phyloP scores from a whole-genome alignment of 1,284 basidiomycete genomes.

The Tranzscheliella williamsii region DNA sequence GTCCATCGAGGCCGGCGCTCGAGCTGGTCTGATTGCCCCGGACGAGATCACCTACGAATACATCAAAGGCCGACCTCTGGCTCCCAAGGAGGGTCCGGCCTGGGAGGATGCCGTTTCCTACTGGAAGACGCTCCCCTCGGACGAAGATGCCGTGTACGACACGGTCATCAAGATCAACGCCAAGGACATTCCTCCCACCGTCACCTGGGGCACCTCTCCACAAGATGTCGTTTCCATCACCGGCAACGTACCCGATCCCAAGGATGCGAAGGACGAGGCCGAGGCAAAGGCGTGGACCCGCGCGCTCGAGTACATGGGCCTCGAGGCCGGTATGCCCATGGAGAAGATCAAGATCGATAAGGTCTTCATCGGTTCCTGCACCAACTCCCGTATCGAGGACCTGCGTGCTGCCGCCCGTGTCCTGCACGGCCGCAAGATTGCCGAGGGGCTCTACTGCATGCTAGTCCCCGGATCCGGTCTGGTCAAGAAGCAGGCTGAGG shows the following conservation, averaged over 20 bases:
- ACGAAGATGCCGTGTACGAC: slow-evolving; percentile 56
- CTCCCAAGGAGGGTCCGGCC: slow-evolving; percentile 48
- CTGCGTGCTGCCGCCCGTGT: slow-evolving; percentile 55
- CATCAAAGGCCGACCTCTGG: slow-evolving; percentile 56
- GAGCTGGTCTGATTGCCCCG: slow-evolving; percentile 59
- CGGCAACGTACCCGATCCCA: slow-evolving; percentile 53
- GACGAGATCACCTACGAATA: slow-evolving; percentile 59
- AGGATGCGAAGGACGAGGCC: slow-evolving; percentile 45
- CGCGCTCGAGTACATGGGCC: slow-evolving; percentile 59
- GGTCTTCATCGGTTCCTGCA: slow-evolving; percentile 60
- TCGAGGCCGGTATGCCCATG: slow-evolving; percentile 52
- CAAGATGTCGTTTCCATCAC: slow-evolving; percentile 58
- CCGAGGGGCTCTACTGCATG: slow-evolving; percentile 55
- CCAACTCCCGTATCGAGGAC: slow-evolving; percentile 60
- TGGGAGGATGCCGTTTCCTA: slow-evolving; percentile 57
- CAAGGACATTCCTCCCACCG: slow-evolving; percentile 56
- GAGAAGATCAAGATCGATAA: slow-evolving; percentile 60
- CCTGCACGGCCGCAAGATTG: slow-evolving; percentile 54
- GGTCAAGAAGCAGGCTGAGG: slow-evolving; percentile 60
- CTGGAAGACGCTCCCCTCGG: slow-evolving; percentile 56
- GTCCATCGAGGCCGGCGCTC: slow-evolving; percentile 60
- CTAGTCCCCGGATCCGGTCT: slow-evolving; percentile 59
- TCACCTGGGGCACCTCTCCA: slow-evolving; percentile 59
- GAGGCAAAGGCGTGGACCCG: slow-evolving; percentile 44
- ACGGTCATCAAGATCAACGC: slow-evolving; percentile 53